Conservation (phyloP, 1,284 basidiomycete genomes). For the Rhodotorula sp. region DNA sequence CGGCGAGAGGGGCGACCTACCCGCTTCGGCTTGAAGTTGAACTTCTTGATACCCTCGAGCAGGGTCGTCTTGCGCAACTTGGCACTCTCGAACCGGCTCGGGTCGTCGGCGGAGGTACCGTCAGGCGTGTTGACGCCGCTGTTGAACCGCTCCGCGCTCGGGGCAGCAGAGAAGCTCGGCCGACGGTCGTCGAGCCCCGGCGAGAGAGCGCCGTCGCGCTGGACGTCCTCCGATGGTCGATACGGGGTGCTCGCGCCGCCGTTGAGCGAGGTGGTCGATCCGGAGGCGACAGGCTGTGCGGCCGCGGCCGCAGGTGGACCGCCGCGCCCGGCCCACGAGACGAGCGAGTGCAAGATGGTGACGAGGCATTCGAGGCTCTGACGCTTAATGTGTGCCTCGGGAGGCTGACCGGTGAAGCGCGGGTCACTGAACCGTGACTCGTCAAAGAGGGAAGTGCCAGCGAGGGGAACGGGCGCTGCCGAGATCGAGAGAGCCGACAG, state of each 20-base stretch:
- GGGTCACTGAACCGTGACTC: slow-evolving; percentile 32
- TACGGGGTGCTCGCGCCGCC: neutral
- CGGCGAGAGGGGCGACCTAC: slow-evolving; percentile 52
- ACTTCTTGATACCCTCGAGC: slow-evolving; percentile 93
- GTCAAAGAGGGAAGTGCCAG: slow-evolving; percentile 31
- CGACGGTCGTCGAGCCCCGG: slow-evolving; percentile 3
- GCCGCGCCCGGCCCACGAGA: slow-evolving; percentile 67
- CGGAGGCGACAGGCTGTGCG: slow-evolving; percentile 30
- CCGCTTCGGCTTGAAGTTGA: slow-evolving; percentile 96
- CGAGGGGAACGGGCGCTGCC: slow-evolving; percentile 45
- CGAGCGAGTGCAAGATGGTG: slow-evolving; percentile 78
- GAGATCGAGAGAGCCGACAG: slow-evolving; percentile 48
- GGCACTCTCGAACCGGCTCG: slow-evolving; percentile 87
- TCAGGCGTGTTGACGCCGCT: slow-evolving; percentile 61
- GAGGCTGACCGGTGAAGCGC: slow-evolving; percentile 60
- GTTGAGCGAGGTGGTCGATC: slow-evolving; percentile 46
- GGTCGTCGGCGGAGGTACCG: slow-evolving; percentile 67
- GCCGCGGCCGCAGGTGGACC: slow-evolving; percentile 35
- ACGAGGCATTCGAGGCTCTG: slow-evolving; percentile 89
- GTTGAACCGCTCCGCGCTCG: slow-evolving; percentile 1
- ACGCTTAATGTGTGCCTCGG: slow-evolving; percentile 77
- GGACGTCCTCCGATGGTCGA: neutral
- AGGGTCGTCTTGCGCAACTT: slow-evolving; percentile 96
- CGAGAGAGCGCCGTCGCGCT: neutral
- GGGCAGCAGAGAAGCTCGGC: neutral